A percentile compares a stretch with the other conserved stretches of the same genome.
Conservation (phyloP, 2,329 filamentous ascomycete species). For the Chaetomiaceae sp. region DNA sequence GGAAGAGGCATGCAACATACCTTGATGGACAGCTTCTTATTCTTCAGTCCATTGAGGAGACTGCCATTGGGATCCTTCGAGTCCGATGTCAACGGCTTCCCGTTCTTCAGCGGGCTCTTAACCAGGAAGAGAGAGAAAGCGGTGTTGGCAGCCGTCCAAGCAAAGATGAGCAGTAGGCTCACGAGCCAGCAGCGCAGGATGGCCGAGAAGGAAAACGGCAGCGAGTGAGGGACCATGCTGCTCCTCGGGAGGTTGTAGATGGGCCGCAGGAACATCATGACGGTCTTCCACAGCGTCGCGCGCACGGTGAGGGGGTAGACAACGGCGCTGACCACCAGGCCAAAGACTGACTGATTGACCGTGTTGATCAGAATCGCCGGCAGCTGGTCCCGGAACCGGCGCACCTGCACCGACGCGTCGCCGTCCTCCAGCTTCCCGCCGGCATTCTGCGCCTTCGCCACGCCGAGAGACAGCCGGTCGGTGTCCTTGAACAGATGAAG, state of each 20-base stretch:
- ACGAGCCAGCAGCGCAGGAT: constrained; percentile 54
- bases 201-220: constrained; percentile 54
- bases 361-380: constrained; percentile 37
- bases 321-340: constrained; percentile 44
- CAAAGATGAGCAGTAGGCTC: constrained; percentile 60
- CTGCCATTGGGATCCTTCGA: constrained; percentile 91
- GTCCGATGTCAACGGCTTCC: constrained; percentile 75
- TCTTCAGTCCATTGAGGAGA: constrained; percentile 75
- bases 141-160: constrained; percentile 74
- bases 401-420: constrained; percentile 31
- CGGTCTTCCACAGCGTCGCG: constrained; percentile 60
- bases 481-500: constrained; percentile 69
- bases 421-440: constrained; percentile 15
- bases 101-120: constrained; percentile 76
- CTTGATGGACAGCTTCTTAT: constrained; percentile 72
- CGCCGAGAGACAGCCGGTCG: constrained; percentile 57
- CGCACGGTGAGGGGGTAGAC: constrained; percentile 62
- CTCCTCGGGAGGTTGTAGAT: constrained; percentile 73
- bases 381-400: constrained; percentile 36
- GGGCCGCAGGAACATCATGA: constrained; percentile 64
- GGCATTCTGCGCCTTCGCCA: constrained; percentile 28
- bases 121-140: constrained; percentile 78
- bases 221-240: constrained; percentile 55
- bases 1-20: constrained; percentile 35
- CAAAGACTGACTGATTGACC: constrained; percentile 37